These are phyloP conservation scores for Lentinula sp. DNA, from an alignment of 768 basidiomycete species.

Conservation along the genomic window DNA sequence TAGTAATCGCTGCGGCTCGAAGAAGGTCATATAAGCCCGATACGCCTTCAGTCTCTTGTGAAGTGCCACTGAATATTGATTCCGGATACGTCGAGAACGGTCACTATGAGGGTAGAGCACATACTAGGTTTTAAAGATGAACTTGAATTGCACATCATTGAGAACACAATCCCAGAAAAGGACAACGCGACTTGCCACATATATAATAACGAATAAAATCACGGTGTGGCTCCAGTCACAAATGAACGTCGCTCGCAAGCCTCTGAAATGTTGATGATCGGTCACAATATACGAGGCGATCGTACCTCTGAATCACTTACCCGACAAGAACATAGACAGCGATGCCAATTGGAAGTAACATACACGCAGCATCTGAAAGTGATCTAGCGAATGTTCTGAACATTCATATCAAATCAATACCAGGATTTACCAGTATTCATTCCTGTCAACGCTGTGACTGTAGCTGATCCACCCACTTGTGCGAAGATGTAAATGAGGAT, in stretches of 20 bases:
- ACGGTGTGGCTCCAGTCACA: conserved; percentile 39
- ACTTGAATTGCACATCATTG: conserved; percentile 12
- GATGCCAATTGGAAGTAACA: conserved; percentile 38
- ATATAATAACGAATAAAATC: conserved; percentile 36
- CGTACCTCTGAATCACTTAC: background rate
- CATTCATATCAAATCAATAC: background rate
- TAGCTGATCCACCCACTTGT: conserved; percentile 38
- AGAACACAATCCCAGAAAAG: conserved; percentile 10
- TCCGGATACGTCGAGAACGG: background rate
- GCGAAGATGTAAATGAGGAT: background rate
- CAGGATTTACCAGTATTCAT: conserved; percentile 24
- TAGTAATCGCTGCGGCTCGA: conserved; percentile 33
- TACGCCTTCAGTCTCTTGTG: conserved; percentile 30
- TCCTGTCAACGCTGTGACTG: conserved; percentile 37
- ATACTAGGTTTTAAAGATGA: conserved; percentile 25
- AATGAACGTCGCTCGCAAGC: conserved; percentile 38
- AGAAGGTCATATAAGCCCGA: conserved; percentile 41
- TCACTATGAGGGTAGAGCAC: conserved; percentile 4
- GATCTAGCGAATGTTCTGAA: background rate
- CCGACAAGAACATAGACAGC: conserved; percentile 35
- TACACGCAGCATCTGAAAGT: conserved; percentile 29
- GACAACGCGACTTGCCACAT: conserved; percentile 14
- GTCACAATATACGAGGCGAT: background rate
- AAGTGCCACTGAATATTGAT: conserved; percentile 22
- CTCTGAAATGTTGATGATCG: conserved; percentile 11